These are phyloP conservation scores for Coemansia sp. DNA, from an alignment of 192 early-diverging fungal species.

Conservation along the genomic window DNA sequence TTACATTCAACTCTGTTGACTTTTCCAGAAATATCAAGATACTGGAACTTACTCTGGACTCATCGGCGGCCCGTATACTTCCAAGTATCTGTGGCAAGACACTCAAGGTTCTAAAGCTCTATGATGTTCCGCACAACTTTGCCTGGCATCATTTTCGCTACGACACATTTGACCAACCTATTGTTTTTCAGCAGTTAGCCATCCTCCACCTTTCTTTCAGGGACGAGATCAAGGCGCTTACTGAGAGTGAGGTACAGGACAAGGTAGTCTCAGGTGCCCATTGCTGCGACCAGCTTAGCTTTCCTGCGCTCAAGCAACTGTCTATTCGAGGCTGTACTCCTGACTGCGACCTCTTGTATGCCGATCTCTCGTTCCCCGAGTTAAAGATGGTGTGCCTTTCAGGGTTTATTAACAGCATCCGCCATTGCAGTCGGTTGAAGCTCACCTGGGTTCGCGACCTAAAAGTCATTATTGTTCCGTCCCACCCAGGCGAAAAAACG, in stretches of 20 bases:
- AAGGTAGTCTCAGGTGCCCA: background rate
- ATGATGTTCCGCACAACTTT: background rate
- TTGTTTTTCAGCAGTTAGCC: background rate
- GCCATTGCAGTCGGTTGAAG: background rate
- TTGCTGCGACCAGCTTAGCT: constrained; percentile 1
- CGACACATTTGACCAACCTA: background rate
- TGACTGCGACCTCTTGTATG: constrained; percentile 5
- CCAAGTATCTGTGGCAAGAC: background rate
- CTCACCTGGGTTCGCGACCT: background rate
- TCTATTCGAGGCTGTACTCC: background rate
- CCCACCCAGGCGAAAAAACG: background rate
- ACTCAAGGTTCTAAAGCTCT: background rate
- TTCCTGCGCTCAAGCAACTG: background rate
- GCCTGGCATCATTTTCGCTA: background rate
- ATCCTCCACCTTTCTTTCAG: too few relatives aligned
- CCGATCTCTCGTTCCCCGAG: background rate
- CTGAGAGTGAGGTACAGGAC: background rate
- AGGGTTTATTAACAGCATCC: background rate
- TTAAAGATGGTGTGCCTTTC: background rate
- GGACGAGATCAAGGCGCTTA: too few relatives aligned
- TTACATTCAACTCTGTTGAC: too few relatives aligned
- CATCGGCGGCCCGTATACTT: background rate
- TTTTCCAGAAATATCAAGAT: background rate
- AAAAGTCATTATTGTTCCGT: too few relatives aligned
- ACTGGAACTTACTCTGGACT: background rate